Percentiles rank a stretch among this genome's conserved stretches.
phyloP scores from a whole-genome alignment of 31 red algal genomes.

The Odonthalia washingtoniensis region DNA sequence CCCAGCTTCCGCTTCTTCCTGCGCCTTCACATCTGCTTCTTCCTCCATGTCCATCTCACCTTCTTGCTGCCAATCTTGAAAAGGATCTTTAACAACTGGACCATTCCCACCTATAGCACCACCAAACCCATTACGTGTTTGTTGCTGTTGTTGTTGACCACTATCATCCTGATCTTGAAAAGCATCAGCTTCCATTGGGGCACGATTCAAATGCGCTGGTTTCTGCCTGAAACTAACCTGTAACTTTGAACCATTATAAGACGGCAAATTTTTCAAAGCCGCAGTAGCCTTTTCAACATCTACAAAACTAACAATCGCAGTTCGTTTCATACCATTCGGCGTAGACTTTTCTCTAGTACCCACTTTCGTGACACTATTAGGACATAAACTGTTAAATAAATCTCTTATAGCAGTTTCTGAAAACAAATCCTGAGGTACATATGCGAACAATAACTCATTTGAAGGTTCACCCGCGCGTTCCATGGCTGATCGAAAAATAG shows the following conservation, averaged over 20 bases:
- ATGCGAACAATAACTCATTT: slow-evolving; percentile 41
- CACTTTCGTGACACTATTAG: slow-evolving; percentile 32
- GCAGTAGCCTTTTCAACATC: slow-evolving; percentile 23
- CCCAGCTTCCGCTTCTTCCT: too few relatives aligned
- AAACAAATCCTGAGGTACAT: slow-evolving; percentile 37
- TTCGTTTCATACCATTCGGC: slow-evolving; percentile 33
- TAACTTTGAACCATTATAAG: slow-evolving; percentile 30
- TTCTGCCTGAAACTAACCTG: slow-evolving; percentile 19
- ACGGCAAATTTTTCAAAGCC: slow-evolving; percentile 37
- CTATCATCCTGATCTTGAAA: background rate
- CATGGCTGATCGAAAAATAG: background rate
- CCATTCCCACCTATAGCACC: slow-evolving; percentile 41
- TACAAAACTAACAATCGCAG: slow-evolving; percentile 51
- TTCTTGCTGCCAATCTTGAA: slow-evolving; percentile 35
- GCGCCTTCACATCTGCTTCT: background rate
- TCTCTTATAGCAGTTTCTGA: slow-evolving; percentile 18
- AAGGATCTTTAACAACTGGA: slow-evolving; percentile 35
- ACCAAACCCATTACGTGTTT: background rate
- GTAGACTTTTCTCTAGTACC: background rate
- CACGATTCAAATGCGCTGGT: background rate
- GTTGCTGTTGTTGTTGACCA: background rate
- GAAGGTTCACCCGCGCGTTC: background rate
- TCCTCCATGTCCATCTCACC: background rate
- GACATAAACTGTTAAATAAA: slow-evolving; percentile 39
- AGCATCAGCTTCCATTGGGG: background rate